A percentile compares a stretch with the other conserved stretches of the same genome.
These are phyloP conservation scores for Melianthus villosus DNA, from an alignment of 441 rosid species.

Conservation along the genomic window DNA sequence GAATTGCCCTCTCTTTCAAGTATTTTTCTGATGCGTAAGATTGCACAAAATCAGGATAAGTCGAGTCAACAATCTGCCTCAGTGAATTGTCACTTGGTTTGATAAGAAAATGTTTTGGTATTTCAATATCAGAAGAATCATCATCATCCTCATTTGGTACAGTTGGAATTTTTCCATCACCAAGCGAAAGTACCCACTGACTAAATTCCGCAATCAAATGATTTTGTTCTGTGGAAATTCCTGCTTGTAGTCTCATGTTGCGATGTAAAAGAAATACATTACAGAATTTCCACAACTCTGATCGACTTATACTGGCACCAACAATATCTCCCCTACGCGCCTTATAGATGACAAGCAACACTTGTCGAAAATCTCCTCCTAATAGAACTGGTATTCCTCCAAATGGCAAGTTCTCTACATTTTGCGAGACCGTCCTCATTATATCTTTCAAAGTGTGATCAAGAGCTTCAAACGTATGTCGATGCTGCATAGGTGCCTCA, in stretches of 20 bases:
- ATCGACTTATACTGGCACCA: background rate
- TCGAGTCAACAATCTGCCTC: background rate
- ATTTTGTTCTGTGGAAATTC: too few species aligned
- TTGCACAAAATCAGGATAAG: background rate
- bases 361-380: conserved; percentile 9
- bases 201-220: background rate
- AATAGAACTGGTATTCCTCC: background rate
- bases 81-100: background rate
- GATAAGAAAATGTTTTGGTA: background rate
- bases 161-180: background rate
- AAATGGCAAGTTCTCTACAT: background rate
- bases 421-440: background rate
- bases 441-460: background rate
- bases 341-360: background rate
- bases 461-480: conserved; percentile 3
- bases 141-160: background rate
- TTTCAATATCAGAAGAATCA: background rate
- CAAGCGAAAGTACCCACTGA: background rate
- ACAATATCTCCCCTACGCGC: conserved; percentile 1
- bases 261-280: background rate
- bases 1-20: background rate
- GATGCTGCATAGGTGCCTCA: conserved; percentile 3
- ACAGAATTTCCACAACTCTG: conserved; percentile 4
- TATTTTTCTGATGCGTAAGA: background rate
- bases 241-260: background rate